Evolutionary conservation across 192 early-diverging fungal species (phyloP), one percentile per base, ranked within the genome.

Genomic region (Gigaspora rosea): DNA sequence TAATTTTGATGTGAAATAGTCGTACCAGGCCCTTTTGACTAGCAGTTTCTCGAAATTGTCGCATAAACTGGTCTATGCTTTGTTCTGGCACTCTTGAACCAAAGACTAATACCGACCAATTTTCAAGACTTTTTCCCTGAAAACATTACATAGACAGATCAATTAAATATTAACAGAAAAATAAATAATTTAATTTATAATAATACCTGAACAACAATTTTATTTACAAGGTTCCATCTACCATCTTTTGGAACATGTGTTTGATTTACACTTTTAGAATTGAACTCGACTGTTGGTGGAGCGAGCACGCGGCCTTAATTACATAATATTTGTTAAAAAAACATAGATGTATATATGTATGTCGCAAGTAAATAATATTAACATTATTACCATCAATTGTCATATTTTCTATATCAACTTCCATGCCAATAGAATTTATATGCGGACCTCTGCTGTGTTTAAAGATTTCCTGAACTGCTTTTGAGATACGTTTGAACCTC

Each of bases 31-130:
- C 93, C 4, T 85, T 92, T 13, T 90, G 88, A 76, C 82, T 86
- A 81, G 92, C 93, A 8, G 87, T 90, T 36, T 90, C 81, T 50
- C 89, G 84, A n/a, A 98, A 83, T 33, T 86, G 84, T 5, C 89
- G 88, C 71, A 98, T 78, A 79, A 95, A 96, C 41, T 74, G 78
- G 92, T 84, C 33, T 92, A 85, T 22, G 82, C 83, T 49, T 18
- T 62, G 18, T 83, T 73, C 3, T 87, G 85, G 12, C 81, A 72
- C 16, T 86, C 86, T 52, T 85, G 80, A 13, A 85, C 92, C 71
- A 97, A 92, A 46, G 13, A 91, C 88, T 4, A 97, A 86, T 18
- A 98, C 93, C 8, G 85, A 86, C 94, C 94, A 96, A 35, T 90
- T 91, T 22, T 84, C 80, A 27, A 97, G 88, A 6, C 85, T 86